Evolutionary conservation across 1,284 basidiomycete genomes (phyloP), one percentile per base, ranked within the genome.

Genomic region (Moesziomyces antarcticus): DNA sequence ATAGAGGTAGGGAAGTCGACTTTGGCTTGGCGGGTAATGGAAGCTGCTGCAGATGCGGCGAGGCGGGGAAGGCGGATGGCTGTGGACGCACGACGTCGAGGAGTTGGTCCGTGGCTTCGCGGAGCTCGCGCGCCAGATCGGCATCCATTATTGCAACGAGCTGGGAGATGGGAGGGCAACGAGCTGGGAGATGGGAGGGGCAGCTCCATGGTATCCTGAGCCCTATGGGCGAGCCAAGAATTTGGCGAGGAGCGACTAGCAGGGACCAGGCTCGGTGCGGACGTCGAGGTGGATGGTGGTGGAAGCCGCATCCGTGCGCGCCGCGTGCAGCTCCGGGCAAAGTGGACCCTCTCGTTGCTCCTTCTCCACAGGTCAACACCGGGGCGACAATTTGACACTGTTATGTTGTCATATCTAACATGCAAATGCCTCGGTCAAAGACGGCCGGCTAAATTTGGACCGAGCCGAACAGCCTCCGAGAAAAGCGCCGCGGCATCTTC

Each of bases 61-160:
- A 59, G 41, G 61, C 10, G 9, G 54, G 33, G 16, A 53, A 57
- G 2, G 56, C 45, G 24, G 49, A 46, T 13, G 55, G 37, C 14
- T 50, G 56, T 24, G 40, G n/a, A 16, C 55, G 50, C 27, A 40
- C 49, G 50, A 73, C 56, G 46, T 75, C 75, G 2, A 77, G 52
- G 22, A 77, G 67, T 30, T 77, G 63, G 30, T 64, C 46, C 20
- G 75, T 68, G 9, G 75, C 75, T 60, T 71, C 58, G n/a, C 59
- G 67, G 3, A 77, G 55, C 45, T 77, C 75, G 22, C 60, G 56
- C 20, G 71, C 60, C n/a, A 77, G 52, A 44, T 74, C 52, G 10
- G 44, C 56, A 8, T 74, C 72, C 72, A 70, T 74, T 22, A 41
- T 61, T 50, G 54, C 37, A 21, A 30, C 3, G 9, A 13, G 24